phyloP scores from a whole-genome alignment of 768 basidiomycete species.

The Megacollybia marginata region DNA sequence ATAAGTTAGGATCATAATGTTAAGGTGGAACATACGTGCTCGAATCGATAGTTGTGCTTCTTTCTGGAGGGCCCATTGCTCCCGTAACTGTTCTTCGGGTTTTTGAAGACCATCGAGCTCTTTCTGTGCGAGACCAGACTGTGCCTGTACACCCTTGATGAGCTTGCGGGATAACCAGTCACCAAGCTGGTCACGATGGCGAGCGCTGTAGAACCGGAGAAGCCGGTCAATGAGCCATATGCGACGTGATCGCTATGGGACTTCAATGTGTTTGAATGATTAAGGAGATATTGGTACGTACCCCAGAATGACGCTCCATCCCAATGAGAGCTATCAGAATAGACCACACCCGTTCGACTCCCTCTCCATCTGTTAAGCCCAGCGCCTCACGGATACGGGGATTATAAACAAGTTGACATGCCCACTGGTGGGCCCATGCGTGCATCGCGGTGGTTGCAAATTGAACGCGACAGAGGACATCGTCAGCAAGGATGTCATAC shows the following conservation, averaged over 20 bases:
- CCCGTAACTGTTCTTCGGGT: background rate
- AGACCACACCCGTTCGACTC: too few relatives aligned
- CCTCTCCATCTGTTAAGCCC: constrained; percentile 13
- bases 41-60: constrained; percentile 2
- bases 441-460: constrained; percentile 12
- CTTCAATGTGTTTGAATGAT: background rate
- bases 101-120: background rate
- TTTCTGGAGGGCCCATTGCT: constrained; percentile 4
- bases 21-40: background rate
- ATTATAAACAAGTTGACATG: constrained; percentile 10
- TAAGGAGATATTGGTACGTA: background rate
- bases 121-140: background rate
- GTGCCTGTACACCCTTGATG: background rate
- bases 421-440: constrained; percentile 14
- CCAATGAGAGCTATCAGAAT: too few relatives aligned
- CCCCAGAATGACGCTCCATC: constrained; percentile 2
- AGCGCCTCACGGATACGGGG: constrained; percentile 8
- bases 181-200: background rate
- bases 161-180: background rate
- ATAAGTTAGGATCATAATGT: background rate
- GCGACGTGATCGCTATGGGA: background rate
- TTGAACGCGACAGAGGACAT: constrained; percentile 4
- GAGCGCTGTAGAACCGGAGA: background rate
- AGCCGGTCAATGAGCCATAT: background rate
- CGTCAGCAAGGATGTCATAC: background rate